Conservation (phyloP, 495 filamentous ascomycete genomes). For the Annulohypoxylon moriforme region DNA sequence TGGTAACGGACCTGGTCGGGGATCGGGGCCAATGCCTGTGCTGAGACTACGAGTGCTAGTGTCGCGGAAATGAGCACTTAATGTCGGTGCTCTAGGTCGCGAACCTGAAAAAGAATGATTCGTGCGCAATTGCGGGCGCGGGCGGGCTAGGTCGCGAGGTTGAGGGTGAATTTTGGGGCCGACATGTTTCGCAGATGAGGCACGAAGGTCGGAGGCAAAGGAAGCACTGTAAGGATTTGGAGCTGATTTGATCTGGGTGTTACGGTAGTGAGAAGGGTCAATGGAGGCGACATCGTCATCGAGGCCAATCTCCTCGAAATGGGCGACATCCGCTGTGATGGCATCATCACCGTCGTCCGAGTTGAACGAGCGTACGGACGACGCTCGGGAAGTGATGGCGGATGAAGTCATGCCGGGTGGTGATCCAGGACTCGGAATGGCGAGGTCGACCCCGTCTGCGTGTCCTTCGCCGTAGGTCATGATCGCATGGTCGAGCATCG, state of each 20-base stretch:
- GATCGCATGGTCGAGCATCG: conserved; percentile 63
- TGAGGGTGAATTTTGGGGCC: conserved; percentile 41
- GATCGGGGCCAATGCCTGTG: conserved; percentile 44
- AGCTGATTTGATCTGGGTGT: conserved; percentile 58
- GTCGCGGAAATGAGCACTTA: conserved; percentile 44
- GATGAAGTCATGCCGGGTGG: conserved; percentile 86
- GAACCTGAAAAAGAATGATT: conserved; percentile 36
- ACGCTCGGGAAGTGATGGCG: conserved; percentile 85
- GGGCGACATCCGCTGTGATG: conserved; percentile 73
- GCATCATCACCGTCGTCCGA: conserved; percentile 69
- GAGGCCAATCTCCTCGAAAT: conserved; percentile 95
- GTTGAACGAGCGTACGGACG: conserved; percentile 83
- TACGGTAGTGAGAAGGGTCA: conserved; percentile 54
- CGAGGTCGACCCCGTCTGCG: conserved; percentile 55
- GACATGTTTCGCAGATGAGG: conserved; percentile 52
- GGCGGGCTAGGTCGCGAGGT: conserved; percentile 43
- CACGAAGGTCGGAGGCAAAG: conserved; percentile 56
- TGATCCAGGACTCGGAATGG: conserved; percentile 72
- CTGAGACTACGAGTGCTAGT: conserved; percentile 43
- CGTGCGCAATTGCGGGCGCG: conserved; percentile 34
- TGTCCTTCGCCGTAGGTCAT: conserved; percentile 62
- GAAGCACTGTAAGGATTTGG: conserved; percentile 56
- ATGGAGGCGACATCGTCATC: conserved; percentile 68
- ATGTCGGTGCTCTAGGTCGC: conserved; percentile 30
- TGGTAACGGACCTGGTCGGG: conserved; percentile 47